phyloP scores from a whole-genome alignment of 2,329 filamentous ascomycete species.

The Phaeosphaeriaceae sp. region DNA sequence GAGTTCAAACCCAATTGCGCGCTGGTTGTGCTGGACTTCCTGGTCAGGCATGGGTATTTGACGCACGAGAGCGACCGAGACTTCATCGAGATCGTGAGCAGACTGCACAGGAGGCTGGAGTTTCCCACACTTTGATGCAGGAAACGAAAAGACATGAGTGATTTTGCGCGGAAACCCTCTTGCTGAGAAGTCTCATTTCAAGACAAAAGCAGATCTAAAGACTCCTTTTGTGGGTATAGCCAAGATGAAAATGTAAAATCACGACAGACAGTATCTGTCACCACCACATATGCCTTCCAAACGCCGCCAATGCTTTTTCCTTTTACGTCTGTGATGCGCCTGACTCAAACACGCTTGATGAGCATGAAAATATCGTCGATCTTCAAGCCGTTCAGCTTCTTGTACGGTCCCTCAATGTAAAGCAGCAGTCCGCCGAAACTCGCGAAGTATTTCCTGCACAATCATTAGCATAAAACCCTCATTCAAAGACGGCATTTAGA shows the following conservation, averaged over 20 bases:
- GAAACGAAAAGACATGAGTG: not conserved
- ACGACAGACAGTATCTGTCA: slow-evolving; percentile 32
- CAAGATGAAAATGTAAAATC: slow-evolving; percentile 32
- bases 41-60: slow-evolving; percentile 82
- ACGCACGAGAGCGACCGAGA: slow-evolving; percentile 79
- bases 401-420: slow-evolving; percentile 90
- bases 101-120: slow-evolving; percentile 79
- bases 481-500: slow-evolving; percentile 3
- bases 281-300: slow-evolving; percentile 29
- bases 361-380: slow-evolving; percentile 95
- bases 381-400: slow-evolving; percentile 88
- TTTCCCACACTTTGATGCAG: slow-evolving; percentile 64
- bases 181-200: not conserved
- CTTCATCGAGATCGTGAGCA: slow-evolving; percentile 75
- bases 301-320: slow-evolving; percentile 41
- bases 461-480: slow-evolving; percentile 28
- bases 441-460: slow-evolving; percentile 82
- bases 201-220: slow-evolving; percentile 16
- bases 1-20: slow-evolving; percentile 95
- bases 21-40: slow-evolving; percentile 84
- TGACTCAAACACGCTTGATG: slow-evolving; percentile 76
- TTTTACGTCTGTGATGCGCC: not conserved
- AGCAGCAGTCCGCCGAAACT: slow-evolving; percentile 93
- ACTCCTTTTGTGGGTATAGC: slow-evolving; percentile 41
- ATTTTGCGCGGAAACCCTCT: no score